Evolutionary conservation across 164 flowering plant genomes (phyloP), one percentile per base, ranked within the genome.

Genomic region (Aristolochia fimbriata): DNA sequence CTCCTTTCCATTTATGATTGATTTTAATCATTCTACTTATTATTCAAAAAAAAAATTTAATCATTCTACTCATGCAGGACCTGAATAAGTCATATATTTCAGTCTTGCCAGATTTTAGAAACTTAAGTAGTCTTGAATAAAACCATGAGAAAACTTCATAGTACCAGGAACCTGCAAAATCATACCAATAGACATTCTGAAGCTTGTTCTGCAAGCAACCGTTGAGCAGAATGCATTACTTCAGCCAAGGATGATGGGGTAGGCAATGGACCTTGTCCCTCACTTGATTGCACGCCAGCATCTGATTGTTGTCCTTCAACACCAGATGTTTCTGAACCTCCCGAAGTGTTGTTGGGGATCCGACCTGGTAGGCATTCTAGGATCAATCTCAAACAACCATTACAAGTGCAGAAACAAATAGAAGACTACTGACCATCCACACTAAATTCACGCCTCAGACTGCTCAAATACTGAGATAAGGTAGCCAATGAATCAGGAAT

Each of bases 401-500:
- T 20, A 51, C 14, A 6, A 1, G 5, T 15, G 31, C 3, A 30
- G 3, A 56, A 31, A 16, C 12, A 21, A 19, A 60, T 47, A 47
- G 27, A 3, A n/a, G 50, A 54, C 47, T 22, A 68, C 84, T 56
- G 8, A 88, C 96, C 87, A 55, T 64, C 72, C 51, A 68, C 66
- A 51, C 60, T 61, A 60, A 87, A 84, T 58, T 89, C 95, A 51
- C 63, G 81, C 61, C 79, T 79, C 75, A 92, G 48, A 53, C 66
- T 74, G 63, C 67, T 78, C 59, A 85, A 65, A 73, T 87, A 87
- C 63, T 84, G 91, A 49, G 78, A 72, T 68, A 89, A 71, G 24
- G 95, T 89, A 33, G 89, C 66, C 72, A 92, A 61, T 41, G 98
- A 86, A 80, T 87, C 98, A 63, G 87, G 88, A 68, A 92, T 80